phyloP scores from a whole-genome alignment of 2,329 filamentous ascomycete genomes.

The Fusarium succisae region DNA sequence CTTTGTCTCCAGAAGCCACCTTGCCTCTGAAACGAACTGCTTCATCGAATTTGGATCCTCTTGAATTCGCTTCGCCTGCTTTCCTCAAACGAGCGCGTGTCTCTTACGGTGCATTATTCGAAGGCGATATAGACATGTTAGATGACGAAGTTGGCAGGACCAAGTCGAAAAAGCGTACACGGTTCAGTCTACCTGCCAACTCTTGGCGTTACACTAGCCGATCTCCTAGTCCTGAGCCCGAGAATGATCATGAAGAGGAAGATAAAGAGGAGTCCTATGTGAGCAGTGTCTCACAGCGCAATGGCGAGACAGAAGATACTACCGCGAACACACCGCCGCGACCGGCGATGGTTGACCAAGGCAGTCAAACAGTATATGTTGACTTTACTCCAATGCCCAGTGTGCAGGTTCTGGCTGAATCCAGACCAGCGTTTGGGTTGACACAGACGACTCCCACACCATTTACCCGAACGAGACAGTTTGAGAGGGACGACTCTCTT shows the following conservation, averaged over 20 bases:
- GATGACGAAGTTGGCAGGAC: conserved; percentile 64
- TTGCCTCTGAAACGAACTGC: conserved; percentile 48
- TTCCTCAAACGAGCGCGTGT: conserved; percentile 78
- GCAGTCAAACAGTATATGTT: conserved; percentile 47
- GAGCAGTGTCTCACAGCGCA: background rate
- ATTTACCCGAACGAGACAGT: conserved; percentile 33
- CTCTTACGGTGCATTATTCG: conserved; percentile 74
- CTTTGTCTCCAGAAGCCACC: conserved; percentile 27
- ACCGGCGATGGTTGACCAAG: conserved; percentile 49
- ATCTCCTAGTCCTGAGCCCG: conserved; percentile 74
- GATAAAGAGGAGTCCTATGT: background rate
- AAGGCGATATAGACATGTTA: conserved; percentile 73
- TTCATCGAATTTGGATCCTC: conserved; percentile 50
- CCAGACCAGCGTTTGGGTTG: conserved; percentile 37
- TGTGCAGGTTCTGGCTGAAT: conserved; percentile 44
- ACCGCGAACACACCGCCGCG: conserved; percentile 32
- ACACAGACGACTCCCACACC: conserved; percentile 38
- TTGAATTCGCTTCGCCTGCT: conserved; percentile 79
- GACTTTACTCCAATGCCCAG: conserved; percentile 43
- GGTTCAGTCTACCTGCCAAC: conserved; percentile 71
- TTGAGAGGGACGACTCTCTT: conserved; percentile 10
- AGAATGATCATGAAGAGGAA: conserved; percentile 44
- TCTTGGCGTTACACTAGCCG: conserved; percentile 80
- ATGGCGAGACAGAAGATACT: conserved; percentile 16
- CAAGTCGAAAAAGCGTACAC: conserved; percentile 69